Evolutionary conservation across 140 eudicot genomes (phyloP).

Genomic region (Flaveria floridana): DNA sequence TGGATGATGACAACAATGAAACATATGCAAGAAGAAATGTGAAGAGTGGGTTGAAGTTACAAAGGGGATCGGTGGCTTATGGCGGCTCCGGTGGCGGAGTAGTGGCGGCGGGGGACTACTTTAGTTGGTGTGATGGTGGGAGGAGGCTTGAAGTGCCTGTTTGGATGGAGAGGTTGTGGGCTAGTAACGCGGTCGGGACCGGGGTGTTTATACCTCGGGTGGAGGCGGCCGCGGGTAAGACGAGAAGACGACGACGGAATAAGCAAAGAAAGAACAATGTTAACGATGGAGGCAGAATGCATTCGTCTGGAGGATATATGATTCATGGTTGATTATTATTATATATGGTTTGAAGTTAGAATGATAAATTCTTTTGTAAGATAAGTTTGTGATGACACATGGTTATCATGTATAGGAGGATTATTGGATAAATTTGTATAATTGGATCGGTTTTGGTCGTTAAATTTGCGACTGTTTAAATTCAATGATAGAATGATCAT

Average conservation of each 20-base stretch:
- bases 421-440: too few relatives aligned
- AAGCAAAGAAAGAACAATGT: background rate
- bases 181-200: slow-evolving; percentile 23
- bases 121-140: slow-evolving; percentile 30
- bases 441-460: too few relatives aligned
- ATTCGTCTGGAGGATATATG: background rate
- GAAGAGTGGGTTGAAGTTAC: background rate
- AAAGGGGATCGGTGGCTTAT: slow-evolving; percentile 16
- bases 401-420: background rate
- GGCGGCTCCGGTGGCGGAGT: background rate
- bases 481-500: too few relatives aligned
- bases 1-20: slow-evolving; percentile 26
- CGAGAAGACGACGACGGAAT: background rate
- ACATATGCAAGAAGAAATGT: background rate
- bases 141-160: slow-evolving; percentile 22
- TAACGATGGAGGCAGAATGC: background rate
- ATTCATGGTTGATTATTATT: slow-evolving; percentile 3
- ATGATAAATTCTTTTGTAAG: background rate
- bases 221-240: background rate
- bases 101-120: background rate
- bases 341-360: background rate
- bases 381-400: background rate
- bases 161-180: slow-evolving; percentile 45
- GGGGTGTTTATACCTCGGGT: slow-evolving; percentile 44
- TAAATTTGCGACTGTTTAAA: too few relatives aligned